phyloP scores from a whole-genome alignment of 139 green algal species.

The Mesostigma viride region DNA sequence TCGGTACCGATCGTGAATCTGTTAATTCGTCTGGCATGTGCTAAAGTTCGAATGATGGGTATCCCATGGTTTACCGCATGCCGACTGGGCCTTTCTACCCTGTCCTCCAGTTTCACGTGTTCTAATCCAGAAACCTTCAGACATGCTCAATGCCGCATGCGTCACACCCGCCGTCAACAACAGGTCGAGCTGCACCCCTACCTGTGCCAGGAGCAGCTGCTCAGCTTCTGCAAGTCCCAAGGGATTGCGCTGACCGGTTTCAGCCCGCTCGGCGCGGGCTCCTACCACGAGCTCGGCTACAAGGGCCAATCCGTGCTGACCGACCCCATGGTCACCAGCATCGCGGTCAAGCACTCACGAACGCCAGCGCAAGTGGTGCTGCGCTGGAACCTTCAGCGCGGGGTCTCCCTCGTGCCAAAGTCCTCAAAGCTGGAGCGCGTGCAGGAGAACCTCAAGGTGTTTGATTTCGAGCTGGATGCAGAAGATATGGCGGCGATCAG shows the following conservation, averaged over 20 bases:
- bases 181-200: conserved; percentile 90
- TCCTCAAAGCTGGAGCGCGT: conserved; percentile 24
- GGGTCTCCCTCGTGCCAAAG: conserved; percentile 68
- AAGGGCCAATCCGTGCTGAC: neutral
- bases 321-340: neutral
- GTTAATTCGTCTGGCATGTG: too few relatives aligned
- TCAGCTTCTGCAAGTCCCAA: conserved; percentile 41
- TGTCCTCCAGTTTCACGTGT: too few relatives aligned
- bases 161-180: too few relatives aligned
- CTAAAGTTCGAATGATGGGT: too few relatives aligned
- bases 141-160: too few relatives aligned
- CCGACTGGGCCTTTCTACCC: too few relatives aligned
- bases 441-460: conserved; percentile 28
- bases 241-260: conserved; percentile 81
- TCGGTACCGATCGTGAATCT: too few relatives aligned
- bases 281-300: neutral
- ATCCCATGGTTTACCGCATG: too few relatives aligned
- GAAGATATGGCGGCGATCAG: conserved; percentile 27
- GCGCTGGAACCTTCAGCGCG: conserved; percentile 57
- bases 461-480: conserved; percentile 25
- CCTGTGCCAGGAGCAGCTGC: conserved; percentile 63
- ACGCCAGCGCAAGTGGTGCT: conserved; percentile 48
- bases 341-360: neutral
- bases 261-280: conserved; percentile 58
- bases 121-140: too few relatives aligned